phyloP scores from a whole-genome alignment of 2,329 filamentous ascomycete species.

The Arthrobotrys iridis region DNA sequence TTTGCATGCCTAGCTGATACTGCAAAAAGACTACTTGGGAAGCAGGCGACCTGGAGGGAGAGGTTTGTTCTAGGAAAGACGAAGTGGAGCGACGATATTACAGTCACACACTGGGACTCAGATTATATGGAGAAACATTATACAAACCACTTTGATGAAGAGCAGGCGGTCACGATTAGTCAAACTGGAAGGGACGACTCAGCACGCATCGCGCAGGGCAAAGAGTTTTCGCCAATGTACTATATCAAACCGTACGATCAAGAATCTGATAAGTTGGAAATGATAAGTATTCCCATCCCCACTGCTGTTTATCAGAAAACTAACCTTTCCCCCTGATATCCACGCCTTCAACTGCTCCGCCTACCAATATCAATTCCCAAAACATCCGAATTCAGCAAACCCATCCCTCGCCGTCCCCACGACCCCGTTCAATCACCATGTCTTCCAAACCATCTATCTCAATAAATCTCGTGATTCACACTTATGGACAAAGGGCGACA shows the following conservation, averaged over 20 bases:
- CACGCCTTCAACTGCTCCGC: slow-evolving; percentile 48
- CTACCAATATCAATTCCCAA: slow-evolving; percentile 50
- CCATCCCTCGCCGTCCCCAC: slow-evolving; percentile 26
- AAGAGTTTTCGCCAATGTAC: slow-evolving; percentile 72
- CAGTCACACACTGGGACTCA: slow-evolving; percentile 73
- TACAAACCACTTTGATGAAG: slow-evolving; percentile 69
- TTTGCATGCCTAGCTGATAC: slow-evolving; percentile 74
- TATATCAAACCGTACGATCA: slow-evolving; percentile 70
- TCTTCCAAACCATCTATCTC: slow-evolving; percentile 69
- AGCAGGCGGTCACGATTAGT: slow-evolving; percentile 63
- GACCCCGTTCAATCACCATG: slow-evolving; percentile 17
- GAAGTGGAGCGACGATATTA: slow-evolving; percentile 76
- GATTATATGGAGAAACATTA: slow-evolving; percentile 75
- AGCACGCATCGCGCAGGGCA: slow-evolving; percentile 62
- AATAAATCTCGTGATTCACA: slow-evolving; percentile 68
- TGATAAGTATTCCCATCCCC: slow-evolving; percentile 61
- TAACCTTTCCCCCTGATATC: not conserved
- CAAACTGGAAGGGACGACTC: slow-evolving; percentile 59
- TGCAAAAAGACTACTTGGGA: slow-evolving; percentile 70
- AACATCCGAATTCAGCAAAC: slow-evolving; percentile 30
- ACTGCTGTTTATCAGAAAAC: not conserved
- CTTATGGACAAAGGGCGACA: slow-evolving; percentile 71
- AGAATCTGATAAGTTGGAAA: slow-evolving; percentile 71
- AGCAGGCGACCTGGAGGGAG: slow-evolving; percentile 70
- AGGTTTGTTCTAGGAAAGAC: slow-evolving; percentile 75